Percentiles rank a stretch among this genome's conserved stretches.
Conservation (phyloP, 1,139 yeast species). For the Geotrichum siamense region DNA sequence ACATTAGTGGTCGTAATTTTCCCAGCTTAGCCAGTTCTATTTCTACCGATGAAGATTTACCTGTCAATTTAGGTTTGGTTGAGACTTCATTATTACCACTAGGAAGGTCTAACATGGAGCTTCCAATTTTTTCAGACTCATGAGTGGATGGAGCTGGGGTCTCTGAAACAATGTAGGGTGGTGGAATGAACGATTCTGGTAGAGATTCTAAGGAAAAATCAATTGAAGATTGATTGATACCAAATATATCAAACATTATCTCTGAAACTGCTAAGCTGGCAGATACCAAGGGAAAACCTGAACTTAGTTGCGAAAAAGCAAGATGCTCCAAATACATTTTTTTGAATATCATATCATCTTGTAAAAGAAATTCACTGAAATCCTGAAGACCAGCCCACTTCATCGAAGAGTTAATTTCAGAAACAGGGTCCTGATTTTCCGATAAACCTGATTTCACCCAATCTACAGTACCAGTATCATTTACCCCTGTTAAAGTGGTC, state of each 20-base stretch:
- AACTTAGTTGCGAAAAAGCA: slow-evolving; percentile 24
- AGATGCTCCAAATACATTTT: slow-evolving; percentile 30
- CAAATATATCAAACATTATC: slow-evolving; percentile 34
- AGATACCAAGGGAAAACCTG: slow-evolving; percentile 35
- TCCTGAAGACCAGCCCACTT: slow-evolving; percentile 32
- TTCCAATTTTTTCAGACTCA: slow-evolving; percentile 3
- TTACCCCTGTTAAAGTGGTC: slow-evolving; percentile 25
- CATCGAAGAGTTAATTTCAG: slow-evolving; percentile 24
- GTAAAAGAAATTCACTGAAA: slow-evolving; percentile 28
- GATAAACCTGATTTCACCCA: slow-evolving; percentile 29
- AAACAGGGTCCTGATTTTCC: slow-evolving; percentile 22
- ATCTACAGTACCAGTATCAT: slow-evolving; percentile 21
- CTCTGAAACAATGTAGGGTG: slow-evolving; percentile 19
- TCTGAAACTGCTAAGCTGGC: slow-evolving; percentile 33
- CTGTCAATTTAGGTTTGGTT: slow-evolving; percentile 12
- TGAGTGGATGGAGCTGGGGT: slow-evolving; percentile 15
- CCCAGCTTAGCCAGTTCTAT: slow-evolving; percentile 29
- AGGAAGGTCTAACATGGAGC: slow-evolving; percentile 16
- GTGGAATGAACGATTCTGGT: slow-evolving; percentile 25
- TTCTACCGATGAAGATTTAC: slow-evolving; percentile 18
- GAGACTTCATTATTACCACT: slow-evolving; percentile 15
- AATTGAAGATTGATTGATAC: slow-evolving; percentile 23
- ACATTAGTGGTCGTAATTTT: slow-evolving; percentile 41
- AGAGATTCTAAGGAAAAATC: slow-evolving; percentile 9
- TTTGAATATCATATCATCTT: slow-evolving; percentile 25